Base-by-base conservation (phyloP, 2,329 filamentous ascomycete genomes). In the Coniochaeta prunicola region DNA sequence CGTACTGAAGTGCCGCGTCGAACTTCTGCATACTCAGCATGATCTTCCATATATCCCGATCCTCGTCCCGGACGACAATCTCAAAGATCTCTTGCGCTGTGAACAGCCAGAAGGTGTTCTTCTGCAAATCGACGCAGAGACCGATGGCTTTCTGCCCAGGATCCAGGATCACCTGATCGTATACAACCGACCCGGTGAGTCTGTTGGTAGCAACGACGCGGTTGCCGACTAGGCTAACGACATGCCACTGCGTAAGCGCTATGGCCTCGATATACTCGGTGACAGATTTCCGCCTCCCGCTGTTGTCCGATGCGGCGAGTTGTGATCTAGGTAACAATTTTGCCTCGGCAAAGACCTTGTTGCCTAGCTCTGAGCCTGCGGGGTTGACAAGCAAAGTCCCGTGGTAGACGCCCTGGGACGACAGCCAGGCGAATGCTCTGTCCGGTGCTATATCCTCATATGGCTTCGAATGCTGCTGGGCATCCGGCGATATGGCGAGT, bases 81-180 rank as follows among this genome's bases (percentile, higher is more conserved):
- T 99, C 94, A 65, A 92, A 97, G 56, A 99, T 96, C 67, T 96
- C 92, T 59, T 90, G 83, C 0, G 85, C 83, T 0, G 93, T 97
- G 69, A 97, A 96, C 2, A 99, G 81, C 94, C 96, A 99, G 70
- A 93, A 97, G 0, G 94, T 99, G 68, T 93, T 96, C 77, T 97
- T 96, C 71, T 94, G 93, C 61, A 89, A 83, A 72, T 99, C 94
- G 9, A 93, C 87, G 56, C 92, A 88, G 19, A 99, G 82, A 0
- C 90, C 92, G n/a, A 99, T 77, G 4, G 88, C 85, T 66, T 81
- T 87, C 66, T 96, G 90, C 0, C 89, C 90, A 4, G 85, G 82
- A 58, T 93, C 89, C 15, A 97, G 78, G 4, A 99, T 88, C 24
- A 87, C 80, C 72, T 97, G 92, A 70, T 97, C 91, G 65, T 94